These are phyloP conservation scores for Lipomyces kockii DNA, from an alignment of 805 yeast species.

Conservation along the genomic window DNA sequence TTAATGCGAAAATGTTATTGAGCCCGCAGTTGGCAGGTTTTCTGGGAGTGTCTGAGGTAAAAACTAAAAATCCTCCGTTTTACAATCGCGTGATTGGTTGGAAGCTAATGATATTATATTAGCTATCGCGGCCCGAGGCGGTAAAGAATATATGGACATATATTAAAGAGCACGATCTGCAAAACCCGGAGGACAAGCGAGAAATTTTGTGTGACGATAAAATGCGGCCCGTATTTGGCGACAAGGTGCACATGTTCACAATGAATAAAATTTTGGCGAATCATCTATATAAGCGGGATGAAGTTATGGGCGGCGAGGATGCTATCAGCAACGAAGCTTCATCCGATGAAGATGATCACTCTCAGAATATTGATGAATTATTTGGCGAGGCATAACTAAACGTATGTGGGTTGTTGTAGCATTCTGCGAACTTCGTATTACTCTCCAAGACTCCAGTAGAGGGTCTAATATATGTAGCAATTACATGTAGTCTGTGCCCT, in stretches of 20 bases:
- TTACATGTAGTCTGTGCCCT: not conserved
- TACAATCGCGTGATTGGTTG: slow-evolving; percentile 18
- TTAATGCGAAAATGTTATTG: slow-evolving; percentile 52
- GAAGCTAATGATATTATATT: not conserved
- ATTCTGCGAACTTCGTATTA: too few species aligned
- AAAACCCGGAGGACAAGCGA: slow-evolving; percentile 68
- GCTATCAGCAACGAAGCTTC: slow-evolving; percentile 15
- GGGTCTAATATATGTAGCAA: not conserved
- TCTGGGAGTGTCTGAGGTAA: slow-evolving; percentile 50
- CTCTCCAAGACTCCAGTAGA: too few species aligned
- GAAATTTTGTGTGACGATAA: slow-evolving; percentile 67
- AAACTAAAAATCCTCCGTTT: not conserved
- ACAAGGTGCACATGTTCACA: slow-evolving; percentile 41
- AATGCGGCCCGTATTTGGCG: slow-evolving; percentile 63
- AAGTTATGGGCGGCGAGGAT: slow-evolving; percentile 17
- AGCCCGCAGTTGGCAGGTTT: slow-evolving; percentile 58
- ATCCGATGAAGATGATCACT: not conserved
- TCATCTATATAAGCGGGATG: slow-evolving; percentile 40
- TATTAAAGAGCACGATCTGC: slow-evolving; percentile 64
- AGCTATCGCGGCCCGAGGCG: slow-evolving; percentile 67
- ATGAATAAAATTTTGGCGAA: slow-evolving; percentile 41
- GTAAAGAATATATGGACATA: slow-evolving; percentile 74
- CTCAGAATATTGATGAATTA: slow-evolving; percentile 6
- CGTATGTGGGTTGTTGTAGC: not conserved
- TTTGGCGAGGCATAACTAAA: not conserved